phyloP scores from a whole-genome alignment of 441 rosid genomes.

The Flueggea neowawraea region DNA sequence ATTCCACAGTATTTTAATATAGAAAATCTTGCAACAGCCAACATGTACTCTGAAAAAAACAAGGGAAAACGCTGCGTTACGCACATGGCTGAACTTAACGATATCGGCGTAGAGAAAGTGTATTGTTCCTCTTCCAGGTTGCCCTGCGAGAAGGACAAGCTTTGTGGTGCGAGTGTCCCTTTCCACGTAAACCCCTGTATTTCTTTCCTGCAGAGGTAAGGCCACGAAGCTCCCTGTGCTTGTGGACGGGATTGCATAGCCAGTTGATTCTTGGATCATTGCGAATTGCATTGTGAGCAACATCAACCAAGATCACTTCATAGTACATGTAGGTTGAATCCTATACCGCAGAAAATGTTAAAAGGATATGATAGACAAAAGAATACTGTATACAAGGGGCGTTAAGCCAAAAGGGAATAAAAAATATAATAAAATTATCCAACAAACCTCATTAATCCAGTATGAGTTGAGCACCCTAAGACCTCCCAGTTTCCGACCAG shows the following conservation, averaged over 20 bases:
- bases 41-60: too few species aligned
- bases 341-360: slow-evolving; percentile 17
- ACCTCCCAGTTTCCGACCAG: slow-evolving; percentile 91
- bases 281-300: slow-evolving; percentile 70
- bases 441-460: slow-evolving; percentile 73
- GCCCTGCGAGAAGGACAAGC: slow-evolving; percentile 80
- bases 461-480: slow-evolving; percentile 89
- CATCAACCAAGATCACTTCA: slow-evolving; percentile 79
- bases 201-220: slow-evolving; percentile 89
- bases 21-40: too few species aligned
- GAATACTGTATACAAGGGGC: not conserved
- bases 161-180: slow-evolving; percentile 81
- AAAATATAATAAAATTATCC: not conserved
- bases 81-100: slow-evolving; percentile 35
- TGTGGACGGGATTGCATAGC: slow-evolving; percentile 89
- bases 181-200: slow-evolving; percentile 85
- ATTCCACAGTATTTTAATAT: too few species aligned
- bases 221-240: slow-evolving; percentile 86
- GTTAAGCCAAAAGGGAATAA: not conserved
- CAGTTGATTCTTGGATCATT: slow-evolving; percentile 89
- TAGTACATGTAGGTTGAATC: slow-evolving; percentile 86
- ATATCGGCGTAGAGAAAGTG: slow-evolving; percentile 70
- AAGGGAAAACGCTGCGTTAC: not conserved
- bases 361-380: not conserved
- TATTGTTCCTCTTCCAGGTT: slow-evolving; percentile 87